Evolutionary conservation across 495 filamentous ascomycete species (phyloP), one percentile per base, ranked within the genome.

Genomic region (Neurospora tetrasperma): DNA sequence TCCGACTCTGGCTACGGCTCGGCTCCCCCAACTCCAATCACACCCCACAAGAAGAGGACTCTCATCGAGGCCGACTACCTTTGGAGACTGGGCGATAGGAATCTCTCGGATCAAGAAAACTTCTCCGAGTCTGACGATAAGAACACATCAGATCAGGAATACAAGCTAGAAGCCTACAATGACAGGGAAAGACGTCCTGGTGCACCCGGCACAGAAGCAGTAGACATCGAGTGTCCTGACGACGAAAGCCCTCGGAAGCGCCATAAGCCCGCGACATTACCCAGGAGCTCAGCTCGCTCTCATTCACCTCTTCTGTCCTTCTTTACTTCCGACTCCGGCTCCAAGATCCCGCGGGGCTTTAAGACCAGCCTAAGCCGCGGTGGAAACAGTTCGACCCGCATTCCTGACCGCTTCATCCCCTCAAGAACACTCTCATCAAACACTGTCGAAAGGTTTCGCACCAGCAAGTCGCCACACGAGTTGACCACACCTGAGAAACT

Each of bases 341-440:
- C 74, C 14, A 73, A 69, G n/a, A 69, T 72, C 23, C 76, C 73
- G 7, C 74, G 73, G 43, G 48, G 71, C 31, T 71, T 74, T 76
- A 71, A 78, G n/a, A 74, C 69, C 39, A 46, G 43, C 43, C 70
- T 69, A 18, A 41, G 70, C 16, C 73, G 71, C 6, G 75, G 77
- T 6, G 35, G 35, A 38, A 38, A 38, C 35, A 38, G 35, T 38
- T 38, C 35, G 35, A 38, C 35, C 35, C 35, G 35, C 5, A 81
- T 81, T 42, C 88, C 86, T 7, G 93, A 96, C 78, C 87, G 93
- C 35, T 96, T 93, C 78, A 89, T 94, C 35, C 87, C 91, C 39
- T 78, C 78, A 35, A 87, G 90, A 54, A 78, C 80, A 23, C 83
- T 82, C 8, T 72, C 71, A 5, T 70, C 75, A 48, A 75, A 83